phyloP scores from a whole-genome alignment of 2,329 filamentous ascomycete genomes.

The Colletotrichum sp. region DNA sequence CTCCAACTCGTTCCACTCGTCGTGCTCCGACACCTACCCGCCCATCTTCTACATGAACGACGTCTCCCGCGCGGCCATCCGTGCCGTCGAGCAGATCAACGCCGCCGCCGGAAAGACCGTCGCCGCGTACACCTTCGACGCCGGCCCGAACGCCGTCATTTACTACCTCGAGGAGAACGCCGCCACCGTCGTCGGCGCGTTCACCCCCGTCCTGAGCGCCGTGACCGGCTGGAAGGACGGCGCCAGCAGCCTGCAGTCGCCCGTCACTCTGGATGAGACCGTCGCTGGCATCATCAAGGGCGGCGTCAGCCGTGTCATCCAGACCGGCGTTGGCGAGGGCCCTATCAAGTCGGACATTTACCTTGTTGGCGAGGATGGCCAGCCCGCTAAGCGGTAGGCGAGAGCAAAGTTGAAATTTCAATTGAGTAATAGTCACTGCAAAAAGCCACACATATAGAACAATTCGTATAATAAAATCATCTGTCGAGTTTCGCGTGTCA shows the following conservation, averaged over 20 bases:
- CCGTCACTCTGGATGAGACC: slow-evolving; percentile 67
- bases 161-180: slow-evolving; percentile 89
- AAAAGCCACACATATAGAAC: not conserved
- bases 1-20: slow-evolving; percentile 96
- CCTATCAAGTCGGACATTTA: slow-evolving; percentile 81
- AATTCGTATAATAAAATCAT: not conserved
- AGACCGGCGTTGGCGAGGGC: slow-evolving; percentile 90
- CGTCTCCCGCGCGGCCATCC: slow-evolving; percentile 83
- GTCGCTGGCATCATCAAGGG: slow-evolving; percentile 72
- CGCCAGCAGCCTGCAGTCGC: slow-evolving; percentile 56
- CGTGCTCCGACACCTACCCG: slow-evolving; percentile 92
- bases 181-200: slow-evolving; percentile 74
- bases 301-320: slow-evolving; percentile 87
- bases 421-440: not conserved
- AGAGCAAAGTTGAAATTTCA: not conserved
- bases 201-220: slow-evolving; percentile 69
- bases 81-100: slow-evolving; percentile 90
- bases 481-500: not conserved
- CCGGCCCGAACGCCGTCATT: slow-evolving; percentile 94
- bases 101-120: slow-evolving; percentile 76
- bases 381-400: slow-evolving; percentile 40
- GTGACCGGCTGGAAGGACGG: slow-evolving; percentile 76
- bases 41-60: slow-evolving; percentile 99
- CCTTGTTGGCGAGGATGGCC: slow-evolving; percentile 72
- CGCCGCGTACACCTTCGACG: slow-evolving; percentile 96